These are phyloP conservation scores for Yamadazyma laniorum DNA, from an alignment of 805 yeast genomes.

Conservation along the genomic window DNA sequence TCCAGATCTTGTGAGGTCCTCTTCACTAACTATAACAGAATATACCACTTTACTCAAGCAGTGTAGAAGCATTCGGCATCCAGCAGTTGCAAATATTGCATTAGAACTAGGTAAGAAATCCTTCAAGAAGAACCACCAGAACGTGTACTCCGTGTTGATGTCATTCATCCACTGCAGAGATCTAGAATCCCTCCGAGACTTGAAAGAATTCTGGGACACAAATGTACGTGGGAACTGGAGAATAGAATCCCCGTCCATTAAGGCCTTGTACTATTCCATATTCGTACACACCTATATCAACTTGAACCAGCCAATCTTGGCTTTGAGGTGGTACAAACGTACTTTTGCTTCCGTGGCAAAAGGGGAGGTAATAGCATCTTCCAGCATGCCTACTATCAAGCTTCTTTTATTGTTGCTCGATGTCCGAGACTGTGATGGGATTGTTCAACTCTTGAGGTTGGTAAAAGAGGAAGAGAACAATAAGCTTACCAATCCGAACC, in stretches of 20 bases:
- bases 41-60: neutral
- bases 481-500: constrained; percentile 2
- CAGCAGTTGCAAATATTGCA: neutral
- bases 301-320: constrained; percentile 22
- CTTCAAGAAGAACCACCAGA: neutral
- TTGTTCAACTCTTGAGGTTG: constrained; percentile 16
- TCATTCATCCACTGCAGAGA: neutral
- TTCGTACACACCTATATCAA: constrained; percentile 23
- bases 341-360: constrained; percentile 1
- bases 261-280: constrained; percentile 21
- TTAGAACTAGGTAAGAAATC: neutral
- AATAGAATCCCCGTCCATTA: neutral
- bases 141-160: neutral
- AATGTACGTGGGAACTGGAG: neutral
- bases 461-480: constrained; percentile 9
- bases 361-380: neutral
- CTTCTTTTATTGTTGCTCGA: constrained; percentile 17
- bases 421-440: constrained; percentile 22
- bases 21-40: neutral
- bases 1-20: neutral
- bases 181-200: neutral
- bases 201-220: constrained; percentile 8
- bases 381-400: constrained; percentile 18
- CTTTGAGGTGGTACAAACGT: constrained; percentile 12
- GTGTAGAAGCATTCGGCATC: neutral